These are phyloP conservation scores for Candolleomyces efflorescens DNA, from an alignment of 768 basidiomycete species.

Conservation along the genomic window DNA sequence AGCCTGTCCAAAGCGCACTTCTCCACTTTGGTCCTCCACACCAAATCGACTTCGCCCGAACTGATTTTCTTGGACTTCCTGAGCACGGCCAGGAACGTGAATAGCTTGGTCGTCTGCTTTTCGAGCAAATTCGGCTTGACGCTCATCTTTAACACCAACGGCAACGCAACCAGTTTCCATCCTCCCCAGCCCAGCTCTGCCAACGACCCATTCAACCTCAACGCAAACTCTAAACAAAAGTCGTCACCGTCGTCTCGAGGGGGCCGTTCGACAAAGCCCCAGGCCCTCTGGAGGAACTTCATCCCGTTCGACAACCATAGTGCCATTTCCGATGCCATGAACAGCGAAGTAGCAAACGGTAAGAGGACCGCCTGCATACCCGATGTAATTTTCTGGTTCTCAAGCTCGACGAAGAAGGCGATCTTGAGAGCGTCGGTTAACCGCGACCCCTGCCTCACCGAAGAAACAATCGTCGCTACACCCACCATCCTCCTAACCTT, in stretches of 20 bases:
- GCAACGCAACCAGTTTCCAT: slow-evolving; percentile 67
- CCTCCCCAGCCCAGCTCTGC: slow-evolving; percentile 70
- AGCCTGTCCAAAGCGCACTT: slow-evolving; percentile 43
- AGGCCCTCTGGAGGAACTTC: slow-evolving; percentile 49
- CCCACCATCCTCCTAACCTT: slow-evolving; percentile 51
- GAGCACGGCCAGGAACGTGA: slow-evolving; percentile 50
- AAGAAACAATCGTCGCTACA: slow-evolving; percentile 49
- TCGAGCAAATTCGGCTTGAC: slow-evolving; percentile 38
- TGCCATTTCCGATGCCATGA: slow-evolving; percentile 40
- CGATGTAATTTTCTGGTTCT: slow-evolving; percentile 23
- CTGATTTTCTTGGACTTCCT: slow-evolving; percentile 44
- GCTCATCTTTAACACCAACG: slow-evolving; percentile 51
- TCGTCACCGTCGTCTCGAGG: slow-evolving; percentile 11
- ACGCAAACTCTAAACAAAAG: slow-evolving; percentile 32
- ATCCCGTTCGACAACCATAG: slow-evolving; percentile 53
- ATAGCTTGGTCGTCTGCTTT: slow-evolving; percentile 33
- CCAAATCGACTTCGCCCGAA: slow-evolving; percentile 45
- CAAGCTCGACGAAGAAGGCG: slow-evolving; percentile 27
- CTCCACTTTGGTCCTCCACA: slow-evolving; percentile 55
- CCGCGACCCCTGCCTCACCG: slow-evolving; percentile 70
- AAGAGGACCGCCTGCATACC: slow-evolving; percentile 29
- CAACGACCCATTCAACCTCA: slow-evolving; percentile 56
- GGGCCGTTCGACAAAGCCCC: slow-evolving; percentile 24
- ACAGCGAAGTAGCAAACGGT: slow-evolving; percentile 34
- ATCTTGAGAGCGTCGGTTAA: slow-evolving; percentile 43